Evolutionary conservation across 1,139 yeast genomes (phyloP).

Genomic region (Debaryomyces fabryi): DNA sequence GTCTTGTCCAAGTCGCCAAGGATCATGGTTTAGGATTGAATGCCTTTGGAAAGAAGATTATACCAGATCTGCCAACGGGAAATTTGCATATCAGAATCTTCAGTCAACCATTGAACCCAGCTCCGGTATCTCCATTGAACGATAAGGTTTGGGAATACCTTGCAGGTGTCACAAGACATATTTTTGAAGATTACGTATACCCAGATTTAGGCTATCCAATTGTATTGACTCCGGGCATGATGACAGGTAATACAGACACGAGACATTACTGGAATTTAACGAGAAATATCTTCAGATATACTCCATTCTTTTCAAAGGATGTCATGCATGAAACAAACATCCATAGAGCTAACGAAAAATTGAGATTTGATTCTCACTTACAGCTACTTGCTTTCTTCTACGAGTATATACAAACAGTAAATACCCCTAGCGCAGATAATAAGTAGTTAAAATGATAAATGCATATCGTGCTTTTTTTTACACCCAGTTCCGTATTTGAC

Average conservation of each 20-base stretch:
- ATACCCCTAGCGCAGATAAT: slow-evolving; percentile 23
- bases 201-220: slow-evolving; percentile 42
- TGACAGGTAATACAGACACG: slow-evolving; percentile 88
- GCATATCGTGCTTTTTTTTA: neutral
- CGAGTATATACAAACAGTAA: slow-evolving; percentile 34
- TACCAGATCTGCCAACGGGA: slow-evolving; percentile 26
- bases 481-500: neutral
- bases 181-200: slow-evolving; percentile 43
- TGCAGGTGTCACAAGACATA: slow-evolving; percentile 48
- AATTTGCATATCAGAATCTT: slow-evolving; percentile 22
- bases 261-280: slow-evolving; percentile 75
- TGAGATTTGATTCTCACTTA: slow-evolving; percentile 41
- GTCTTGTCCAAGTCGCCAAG: slow-evolving; percentile 32
- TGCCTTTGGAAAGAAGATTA: slow-evolving; percentile 25
- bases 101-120: slow-evolving; percentile 29
- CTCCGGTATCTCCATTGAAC: slow-evolving; percentile 40
- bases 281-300: slow-evolving; percentile 69
- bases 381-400: slow-evolving; percentile 46
- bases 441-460: slow-evolving; percentile 1
- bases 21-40: slow-evolving; percentile 29
- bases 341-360: slow-evolving; percentile 47
- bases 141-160: slow-evolving; percentile 45
- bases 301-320: slow-evolving; percentile 36
- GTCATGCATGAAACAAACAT: slow-evolving; percentile 24
- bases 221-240: slow-evolving; percentile 63